These are phyloP conservation scores for Penicillium sumatraense DNA, from an alignment of 2,329 filamentous ascomycete species.

Conservation along the genomic window DNA sequence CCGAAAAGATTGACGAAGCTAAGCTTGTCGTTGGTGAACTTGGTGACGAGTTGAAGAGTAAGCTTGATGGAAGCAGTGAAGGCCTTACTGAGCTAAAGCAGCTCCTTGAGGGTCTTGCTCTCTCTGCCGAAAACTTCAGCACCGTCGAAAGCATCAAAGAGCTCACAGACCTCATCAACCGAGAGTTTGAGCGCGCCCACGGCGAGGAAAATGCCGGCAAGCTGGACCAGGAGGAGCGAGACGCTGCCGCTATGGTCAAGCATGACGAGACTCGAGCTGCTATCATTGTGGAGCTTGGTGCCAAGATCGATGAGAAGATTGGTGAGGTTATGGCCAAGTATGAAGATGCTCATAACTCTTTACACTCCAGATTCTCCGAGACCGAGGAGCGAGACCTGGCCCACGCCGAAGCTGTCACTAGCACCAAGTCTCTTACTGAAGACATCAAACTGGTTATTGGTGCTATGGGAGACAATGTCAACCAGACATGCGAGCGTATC, in stretches of 20 bases:
- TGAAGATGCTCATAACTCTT: slow-evolving; percentile 76
- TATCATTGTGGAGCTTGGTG: slow-evolving; percentile 58
- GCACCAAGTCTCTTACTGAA: slow-evolving; percentile 79
- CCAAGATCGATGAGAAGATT: slow-evolving; percentile 76
- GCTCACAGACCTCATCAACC: slow-evolving; percentile 74
- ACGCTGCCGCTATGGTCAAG: slow-evolving; percentile 60
- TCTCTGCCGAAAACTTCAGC: slow-evolving; percentile 53
- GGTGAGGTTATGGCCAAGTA: slow-evolving; percentile 83
- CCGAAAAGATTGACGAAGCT: slow-evolving; percentile 78
- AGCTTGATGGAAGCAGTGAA: slow-evolving; percentile 74
- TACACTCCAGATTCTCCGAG: slow-evolving; percentile 74
- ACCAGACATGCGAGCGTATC: slow-evolving; percentile 83
- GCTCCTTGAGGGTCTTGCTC: slow-evolving; percentile 71
- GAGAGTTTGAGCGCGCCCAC: slow-evolving; percentile 86
- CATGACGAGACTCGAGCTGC: slow-evolving; percentile 63
- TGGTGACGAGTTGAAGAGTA: slow-evolving; percentile 74
- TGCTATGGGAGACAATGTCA: slow-evolving; percentile 78
- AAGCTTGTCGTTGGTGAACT: slow-evolving; percentile 78
- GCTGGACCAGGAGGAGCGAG: slow-evolving; percentile 71
- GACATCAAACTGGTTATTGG: slow-evolving; percentile 87
- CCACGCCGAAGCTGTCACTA: slow-evolving; percentile 73
- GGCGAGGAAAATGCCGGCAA: slow-evolving; percentile 79
- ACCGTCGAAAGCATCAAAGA: slow-evolving; percentile 68
- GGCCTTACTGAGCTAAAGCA: slow-evolving; percentile 64
- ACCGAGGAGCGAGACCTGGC: slow-evolving; percentile 74